Evolutionary conservation across 208 protist species (phyloP), one percentile per base, ranked within the genome.

Genomic region (Trypanosoma boissoni): DNA sequence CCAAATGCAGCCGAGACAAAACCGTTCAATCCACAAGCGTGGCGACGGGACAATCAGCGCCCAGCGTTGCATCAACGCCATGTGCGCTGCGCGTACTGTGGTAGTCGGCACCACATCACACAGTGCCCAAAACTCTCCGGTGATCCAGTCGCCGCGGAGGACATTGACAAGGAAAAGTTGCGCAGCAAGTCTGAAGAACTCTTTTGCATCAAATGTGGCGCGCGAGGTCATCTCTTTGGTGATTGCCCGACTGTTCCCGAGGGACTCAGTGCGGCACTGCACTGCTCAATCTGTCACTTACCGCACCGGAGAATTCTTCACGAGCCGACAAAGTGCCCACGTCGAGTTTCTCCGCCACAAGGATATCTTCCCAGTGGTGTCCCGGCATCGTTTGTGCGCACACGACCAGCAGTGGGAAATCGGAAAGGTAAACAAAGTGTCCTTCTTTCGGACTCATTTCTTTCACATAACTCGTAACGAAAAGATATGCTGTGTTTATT

Each of bases 51-150:
- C 61, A 23, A 59, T 0, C 14, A 62, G 44, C 79, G 86, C 32
- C 86, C 86, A 8, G 49, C 64, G 3, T 58, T 91, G 61, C 83
- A 91, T 45, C 80, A 76, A 26, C 76, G 73, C 24, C 59, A 57
- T 3, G 10, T 91, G 37, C 83, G 83, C 4, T 94, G 87, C 58
- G 87, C 82, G 7, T 94, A 94, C 68, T 94, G 87, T 58, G 68
- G 75, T 53, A 81, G 87, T 2, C 62, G 60, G 6, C 87, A 94
- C 63, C 83, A 90, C 64, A 74, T 94, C 43, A 78, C 87, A 7
- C 57, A 62, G 51, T 94, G 87, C 55, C 81, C 87, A 3, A 72
- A 68, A 46, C 31, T 78, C 36, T 46, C 50, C 44, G 43, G 49
- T 23, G 39, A 10, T 34, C 34, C 34, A 16, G 6, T 16, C 26